Percentiles rank a stretch among this genome's conserved stretches.
Evolutionary conservation across 805 yeast genomes (phyloP).

Genomic region (Starmerella stigmatis): DNA sequence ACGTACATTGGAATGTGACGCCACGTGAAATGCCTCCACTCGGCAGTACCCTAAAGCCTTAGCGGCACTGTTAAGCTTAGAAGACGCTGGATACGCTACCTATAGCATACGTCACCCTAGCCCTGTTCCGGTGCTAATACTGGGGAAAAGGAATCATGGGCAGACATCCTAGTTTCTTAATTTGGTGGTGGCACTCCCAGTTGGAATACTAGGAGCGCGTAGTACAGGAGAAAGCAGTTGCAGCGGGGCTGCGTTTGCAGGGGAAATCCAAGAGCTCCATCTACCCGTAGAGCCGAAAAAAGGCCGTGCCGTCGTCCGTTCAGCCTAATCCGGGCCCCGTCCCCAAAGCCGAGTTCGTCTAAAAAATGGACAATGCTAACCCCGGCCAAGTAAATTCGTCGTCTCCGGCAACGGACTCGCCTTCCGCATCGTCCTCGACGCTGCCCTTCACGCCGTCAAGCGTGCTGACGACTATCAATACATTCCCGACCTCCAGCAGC

Average conservation of each 20-base stretch:
- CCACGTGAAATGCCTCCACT: too few species aligned
- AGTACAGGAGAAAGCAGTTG: too few species aligned
- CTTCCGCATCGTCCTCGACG: not conserved
- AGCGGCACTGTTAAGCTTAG: not conserved
- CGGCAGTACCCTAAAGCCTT: too few species aligned
- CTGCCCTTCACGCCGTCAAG: not conserved
- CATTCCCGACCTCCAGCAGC: not conserved
- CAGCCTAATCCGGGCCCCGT: not conserved
- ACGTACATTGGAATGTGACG: too few species aligned
- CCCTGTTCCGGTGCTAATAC: not conserved
- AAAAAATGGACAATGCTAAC: conserved; percentile 13
- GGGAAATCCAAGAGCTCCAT: not conserved
- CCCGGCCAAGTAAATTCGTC: conserved; percentile 2
- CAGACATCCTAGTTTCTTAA: not conserved
- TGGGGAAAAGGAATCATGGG: not conserved
- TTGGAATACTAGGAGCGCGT: too few species aligned
- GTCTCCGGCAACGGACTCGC: not conserved
- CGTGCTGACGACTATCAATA: not conserved
- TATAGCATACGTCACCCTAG: not conserved
- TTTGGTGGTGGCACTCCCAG: too few species aligned
- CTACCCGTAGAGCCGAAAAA: too few species aligned
- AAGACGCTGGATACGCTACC: not conserved
- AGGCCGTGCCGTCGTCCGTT: not conserved
- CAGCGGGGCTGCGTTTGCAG: too few species aligned
- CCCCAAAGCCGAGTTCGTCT: not conserved